Base-by-base conservation (phyloP, 1,284 basidiomycete genomes). In the Leccinum solheimii region DNA sequence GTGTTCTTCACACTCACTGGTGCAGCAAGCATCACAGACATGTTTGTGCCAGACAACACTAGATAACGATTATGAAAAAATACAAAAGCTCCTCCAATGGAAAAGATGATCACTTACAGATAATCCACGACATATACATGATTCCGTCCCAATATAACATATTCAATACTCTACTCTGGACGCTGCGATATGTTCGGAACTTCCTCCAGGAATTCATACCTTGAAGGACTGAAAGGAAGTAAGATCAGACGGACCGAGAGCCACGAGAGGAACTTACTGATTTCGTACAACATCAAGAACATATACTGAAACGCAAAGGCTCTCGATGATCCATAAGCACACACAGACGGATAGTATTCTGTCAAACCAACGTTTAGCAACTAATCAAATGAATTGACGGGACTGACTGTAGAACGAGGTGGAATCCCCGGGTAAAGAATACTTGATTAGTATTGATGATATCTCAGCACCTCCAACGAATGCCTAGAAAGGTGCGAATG, bases 141-240 rank as follows among this genome's bases (percentile, higher is more conserved):
- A 40, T 40, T 40, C 38, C 38, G 5, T 40, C 38, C 38, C 38
- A 40, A 40, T 40, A 71, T 0, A 73, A 43, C 11, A 59, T 62
- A 49, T 61, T 71, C 52, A 74, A 43, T 4, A 62, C n/a, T 32
- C 27, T 60, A 52, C 68, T 73, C 1, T 21, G 55, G 10, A 70
- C 0, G 26, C 27, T 5, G 23, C 67, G 66, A 50, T 73, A 75
- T 14, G 60, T 61, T 45, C 59, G 45, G 26, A 73, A 72, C 57
- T 62, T 75, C 43, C 60, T 66, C 69, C 70, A 73, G 5, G 64
- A 55, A 62, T 54, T 71, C 69, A 70, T 70, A 16, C 63, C 19
- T 55, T 71, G 68, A 57, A 70, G 71, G 10, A 73, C 71, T 72
- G 10, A 16, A 26, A 1, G n/a, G 32, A 54, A 50, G n/a, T 68